Conservation (phyloP, 345 rosid species). For the Corchorus capsularis region DNA sequence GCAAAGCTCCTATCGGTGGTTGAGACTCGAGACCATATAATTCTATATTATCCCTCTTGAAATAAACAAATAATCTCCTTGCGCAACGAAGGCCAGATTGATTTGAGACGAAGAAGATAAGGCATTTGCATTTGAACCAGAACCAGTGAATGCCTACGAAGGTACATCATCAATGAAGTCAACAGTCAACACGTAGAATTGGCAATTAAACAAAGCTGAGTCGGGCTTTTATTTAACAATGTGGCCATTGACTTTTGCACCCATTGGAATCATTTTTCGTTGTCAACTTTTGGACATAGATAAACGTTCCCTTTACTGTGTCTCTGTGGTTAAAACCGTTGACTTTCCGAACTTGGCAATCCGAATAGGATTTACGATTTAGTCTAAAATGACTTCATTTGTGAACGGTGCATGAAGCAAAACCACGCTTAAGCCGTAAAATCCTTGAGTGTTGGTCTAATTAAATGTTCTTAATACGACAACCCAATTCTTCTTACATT, state of each 20-base stretch:
- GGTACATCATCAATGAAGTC: no score
- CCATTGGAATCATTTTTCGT: not conserved
- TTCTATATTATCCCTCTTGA: not conserved
- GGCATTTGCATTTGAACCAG: not conserved
- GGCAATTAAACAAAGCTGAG: conserved; percentile 10
- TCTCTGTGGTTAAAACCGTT: not conserved
- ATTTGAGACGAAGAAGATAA: not conserved
- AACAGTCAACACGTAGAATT: no score
- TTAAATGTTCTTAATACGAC: no score
- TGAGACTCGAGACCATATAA: not conserved
- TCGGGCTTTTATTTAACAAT: conserved; percentile 11
- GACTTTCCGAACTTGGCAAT: not conserved
- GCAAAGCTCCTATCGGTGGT: not conserved
- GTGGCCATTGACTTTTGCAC: not conserved
- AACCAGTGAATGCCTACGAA: not conserved
- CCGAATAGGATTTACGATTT: no score
- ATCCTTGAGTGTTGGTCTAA: no score
- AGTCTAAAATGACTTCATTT: no score
- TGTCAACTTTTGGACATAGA: not conserved
- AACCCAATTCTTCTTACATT: no score
- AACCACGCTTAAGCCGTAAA: no score
- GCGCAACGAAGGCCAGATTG: no score
- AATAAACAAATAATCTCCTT: not conserved
- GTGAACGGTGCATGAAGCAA: no score
- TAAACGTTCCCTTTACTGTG: not conserved